These are phyloP conservation scores for Penicillium flavigenum DNA, from an alignment of 495 filamentous ascomycete species.

Conservation along the genomic window DNA sequence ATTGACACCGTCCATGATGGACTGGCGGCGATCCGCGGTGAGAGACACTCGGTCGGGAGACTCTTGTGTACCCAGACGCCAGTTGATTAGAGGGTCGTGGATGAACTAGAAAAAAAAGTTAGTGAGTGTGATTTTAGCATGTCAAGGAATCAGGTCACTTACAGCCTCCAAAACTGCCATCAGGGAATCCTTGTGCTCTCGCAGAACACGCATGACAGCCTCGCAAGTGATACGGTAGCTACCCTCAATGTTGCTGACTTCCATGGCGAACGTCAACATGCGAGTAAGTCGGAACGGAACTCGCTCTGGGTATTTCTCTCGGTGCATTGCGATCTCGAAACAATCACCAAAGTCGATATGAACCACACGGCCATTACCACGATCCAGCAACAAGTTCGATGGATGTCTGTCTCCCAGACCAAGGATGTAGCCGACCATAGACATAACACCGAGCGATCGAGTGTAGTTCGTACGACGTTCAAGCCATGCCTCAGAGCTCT, in stretches of 20 bases:
- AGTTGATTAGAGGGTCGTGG: constrained; percentile 95
- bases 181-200: constrained; percentile 95
- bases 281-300: constrained; percentile 96
- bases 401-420: constrained; percentile 95
- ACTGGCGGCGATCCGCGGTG: constrained; percentile 73
- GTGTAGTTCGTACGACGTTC: constrained; percentile 97
- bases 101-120: constrained; percentile 68
- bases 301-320: constrained; percentile 96
- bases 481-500: constrained; percentile 96
- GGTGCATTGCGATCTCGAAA: constrained; percentile 99
- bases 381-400: constrained; percentile 94
- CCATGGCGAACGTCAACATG: constrained; percentile 99
- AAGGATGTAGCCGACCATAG: constrained; percentile 99
- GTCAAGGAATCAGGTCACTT: constrained; percentile 44
- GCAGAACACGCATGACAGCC: constrained; percentile 94
- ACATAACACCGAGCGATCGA: constrained; percentile 95
- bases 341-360: constrained; percentile 99
- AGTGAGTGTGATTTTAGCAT: constrained; percentile 15
- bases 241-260: constrained; percentile 98
- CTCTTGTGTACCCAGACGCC: constrained; percentile 86
- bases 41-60: constrained; percentile 78
- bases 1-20: constrained; percentile 67
- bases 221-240: constrained; percentile 97
- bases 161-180: constrained; percentile 98
- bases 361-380: constrained; percentile 90